Percentiles rank a stretch among this genome's conserved stretches.
phyloP scores from a whole-genome alignment of 2,329 filamentous ascomycete genomes.

The Aspergillus sp. region DNA sequence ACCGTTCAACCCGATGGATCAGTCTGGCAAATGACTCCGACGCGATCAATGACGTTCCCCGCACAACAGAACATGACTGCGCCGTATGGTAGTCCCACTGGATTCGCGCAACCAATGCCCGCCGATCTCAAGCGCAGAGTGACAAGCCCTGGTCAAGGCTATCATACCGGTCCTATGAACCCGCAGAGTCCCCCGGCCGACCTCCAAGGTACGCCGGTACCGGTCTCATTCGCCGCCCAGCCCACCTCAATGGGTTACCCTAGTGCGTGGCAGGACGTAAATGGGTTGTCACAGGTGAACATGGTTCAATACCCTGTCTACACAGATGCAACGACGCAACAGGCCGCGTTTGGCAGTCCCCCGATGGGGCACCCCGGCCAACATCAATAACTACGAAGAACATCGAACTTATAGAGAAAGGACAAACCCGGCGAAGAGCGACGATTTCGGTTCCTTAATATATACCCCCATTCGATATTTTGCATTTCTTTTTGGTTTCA shows the following conservation, averaged over 20 bases:
- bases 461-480: slow-evolving; percentile 6
- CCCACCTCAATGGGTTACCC: slow-evolving; percentile 29
- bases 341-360: slow-evolving; percentile 26
- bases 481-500: slow-evolving; percentile 16
- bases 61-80: slow-evolving; percentile 29
- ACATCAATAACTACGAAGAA: not conserved
- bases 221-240: slow-evolving; percentile 31
- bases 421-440: not conserved
- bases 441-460: slow-evolving; percentile 14
- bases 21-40: slow-evolving; percentile 35
- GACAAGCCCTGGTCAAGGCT: slow-evolving; percentile 34
- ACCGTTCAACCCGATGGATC: slow-evolving; percentile 37
- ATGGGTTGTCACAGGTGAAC: slow-evolving; percentile 29
- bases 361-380: slow-evolving; percentile 34
- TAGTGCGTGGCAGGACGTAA: slow-evolving; percentile 29
- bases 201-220: slow-evolving; percentile 26
- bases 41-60: slow-evolving; percentile 36
- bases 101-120: slow-evolving; percentile 30
- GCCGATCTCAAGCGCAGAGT: slow-evolving; percentile 38
- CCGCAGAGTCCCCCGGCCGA: slow-evolving; percentile 28
- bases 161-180: slow-evolving; percentile 20
- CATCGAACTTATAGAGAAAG: not conserved
- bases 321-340: slow-evolving; percentile 25
- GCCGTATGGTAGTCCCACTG: slow-evolving; percentile 26
- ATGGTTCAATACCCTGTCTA: slow-evolving; percentile 37